Evolutionary conservation across 1,284 basidiomycete genomes (phyloP), one percentile per base, ranked within the genome.

Genomic region (Boletus austroedulis): DNA sequence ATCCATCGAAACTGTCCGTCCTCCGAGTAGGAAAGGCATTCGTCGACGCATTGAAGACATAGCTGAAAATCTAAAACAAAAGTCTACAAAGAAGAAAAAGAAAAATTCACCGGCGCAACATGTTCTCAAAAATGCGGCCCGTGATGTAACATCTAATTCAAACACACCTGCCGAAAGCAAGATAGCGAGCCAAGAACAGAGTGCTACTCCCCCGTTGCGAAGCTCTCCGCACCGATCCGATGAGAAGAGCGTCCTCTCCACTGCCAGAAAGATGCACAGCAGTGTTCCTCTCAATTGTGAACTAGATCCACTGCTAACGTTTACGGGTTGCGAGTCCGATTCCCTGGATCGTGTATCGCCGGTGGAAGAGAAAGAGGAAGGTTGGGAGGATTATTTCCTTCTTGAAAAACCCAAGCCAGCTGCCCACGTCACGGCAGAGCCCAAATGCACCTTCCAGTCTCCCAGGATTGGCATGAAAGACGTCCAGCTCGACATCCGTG

Each of bases 1-100:
- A 9, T 69, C 63, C 23, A 38, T 68, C 46, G 58, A 64, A 11
- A 69, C 64, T 0, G 23, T 66, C 23, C 40, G 51, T 26, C 53
- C 59, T 29, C 23, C 57, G 26, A 49, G 41, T 3, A 21, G 2
- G 5, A 63, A 55, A 44, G 64, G 64, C n/a, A 8, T 67, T 23
- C 62, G 67, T 49, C 60, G 56, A 31, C 47, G 57, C 53, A 66
- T 69, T 44, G n/a, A 21, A 11, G 56, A 67, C 5, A 66, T 62
- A 10, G 56, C 61, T 3, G 54, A 64, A 10, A 40, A 32, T 34
- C 19, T 58, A 38, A 64, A 57, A 47, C 43, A 31, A 1, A 59
- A 50, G n/a, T 24, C 54, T 5, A 2, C n/a, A 21, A 67, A 53
- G 34, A 61, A 56, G 50, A 55, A 40, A 40, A 49, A 50, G 43